A percentile compares a stretch with the other conserved stretches of the same genome.
Conservation (phyloP, 2,329 filamentous ascomycete genomes). For the Microsporum ferrugineum region DNA sequence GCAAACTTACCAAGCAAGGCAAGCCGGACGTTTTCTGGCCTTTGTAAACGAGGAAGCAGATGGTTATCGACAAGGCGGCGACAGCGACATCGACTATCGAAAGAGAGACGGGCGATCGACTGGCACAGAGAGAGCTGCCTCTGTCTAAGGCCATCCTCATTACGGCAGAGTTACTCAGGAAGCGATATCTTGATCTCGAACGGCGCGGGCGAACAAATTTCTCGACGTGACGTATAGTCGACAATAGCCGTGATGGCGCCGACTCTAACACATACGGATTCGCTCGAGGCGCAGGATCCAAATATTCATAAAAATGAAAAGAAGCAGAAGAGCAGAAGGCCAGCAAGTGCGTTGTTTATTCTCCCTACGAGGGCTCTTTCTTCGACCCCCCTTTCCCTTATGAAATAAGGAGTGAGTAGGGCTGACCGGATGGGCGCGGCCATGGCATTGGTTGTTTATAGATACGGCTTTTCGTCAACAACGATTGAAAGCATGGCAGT, state of each 20-base stretch:
- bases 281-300: conserved; percentile 34
- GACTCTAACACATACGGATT: conserved; percentile 30
- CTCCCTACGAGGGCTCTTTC: background rate
- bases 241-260: conserved; percentile 29
- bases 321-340: conserved; percentile 83
- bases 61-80: background rate
- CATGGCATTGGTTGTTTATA: conserved; percentile 27
- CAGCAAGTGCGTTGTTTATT: conserved; percentile 56
- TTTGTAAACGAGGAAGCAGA: background rate
- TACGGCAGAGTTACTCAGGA: background rate
- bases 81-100: background rate
- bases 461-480: conserved; percentile 97
- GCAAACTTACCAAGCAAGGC: background rate
- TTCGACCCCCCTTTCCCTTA: conserved; percentile 5
- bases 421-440: conserved; percentile 7
- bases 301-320: conserved; percentile 43
- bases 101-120: background rate
- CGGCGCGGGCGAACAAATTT: background rate
- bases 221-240: background rate
- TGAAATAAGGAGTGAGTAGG: background rate
- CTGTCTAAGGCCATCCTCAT: background rate
- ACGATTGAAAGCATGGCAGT: conserved; percentile 97
- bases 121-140: background rate
- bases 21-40: background rate
- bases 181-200: background rate